Conservation (phyloP, 1,284 basidiomycete genomes). For the Anthracocystis setariae region DNA sequence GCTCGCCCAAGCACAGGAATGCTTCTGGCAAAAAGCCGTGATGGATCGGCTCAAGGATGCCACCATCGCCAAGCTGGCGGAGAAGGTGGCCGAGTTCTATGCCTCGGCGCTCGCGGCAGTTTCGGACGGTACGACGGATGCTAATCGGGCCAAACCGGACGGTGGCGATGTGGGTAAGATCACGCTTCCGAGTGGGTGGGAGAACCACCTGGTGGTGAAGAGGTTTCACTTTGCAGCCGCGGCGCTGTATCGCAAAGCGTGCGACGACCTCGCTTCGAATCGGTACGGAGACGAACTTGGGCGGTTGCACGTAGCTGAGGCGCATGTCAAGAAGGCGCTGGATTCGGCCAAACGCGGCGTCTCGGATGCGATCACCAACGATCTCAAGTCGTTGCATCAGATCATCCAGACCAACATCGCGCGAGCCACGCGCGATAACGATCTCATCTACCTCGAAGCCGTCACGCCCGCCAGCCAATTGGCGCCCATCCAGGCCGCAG, state of each 20-base stretch:
- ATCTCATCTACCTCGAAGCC: conserved; percentile 92
- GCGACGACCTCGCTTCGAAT: conserved; percentile 87
- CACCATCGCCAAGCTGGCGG: conserved; percentile 85
- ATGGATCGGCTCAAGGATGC: conserved; percentile 82
- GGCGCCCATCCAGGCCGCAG: conserved; percentile 75
- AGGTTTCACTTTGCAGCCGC: conserved; percentile 87
- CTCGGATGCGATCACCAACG: conserved; percentile 69
- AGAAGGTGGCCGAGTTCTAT: conserved; percentile 72
- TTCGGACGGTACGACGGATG: conserved; percentile 3
- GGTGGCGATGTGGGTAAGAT: conserved; percentile 15
- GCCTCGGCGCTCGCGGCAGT: conserved; percentile 34
- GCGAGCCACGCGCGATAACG: conserved; percentile 86
- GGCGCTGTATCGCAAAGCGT: conserved; percentile 86
- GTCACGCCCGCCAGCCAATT: conserved; percentile 80
- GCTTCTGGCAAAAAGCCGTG: conserved; percentile 92
- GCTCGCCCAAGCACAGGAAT: conserved; percentile 95
- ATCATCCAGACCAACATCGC: conserved; percentile 72
- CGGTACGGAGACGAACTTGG: conserved; percentile 63
- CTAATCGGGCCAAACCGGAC: conserved; percentile 5
- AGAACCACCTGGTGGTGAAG: conserved; percentile 84
- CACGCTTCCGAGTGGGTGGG: conserved; percentile 75
- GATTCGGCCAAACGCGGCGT: conserved; percentile 76
- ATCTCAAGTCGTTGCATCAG: conserved; percentile 75
- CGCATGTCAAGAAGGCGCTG: conserved; percentile 77
- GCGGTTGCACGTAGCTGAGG: conserved; percentile 56